Base-by-base conservation (phyloP, 2,329 filamentous ascomycete species). In the Penicillium italicum region DNA sequence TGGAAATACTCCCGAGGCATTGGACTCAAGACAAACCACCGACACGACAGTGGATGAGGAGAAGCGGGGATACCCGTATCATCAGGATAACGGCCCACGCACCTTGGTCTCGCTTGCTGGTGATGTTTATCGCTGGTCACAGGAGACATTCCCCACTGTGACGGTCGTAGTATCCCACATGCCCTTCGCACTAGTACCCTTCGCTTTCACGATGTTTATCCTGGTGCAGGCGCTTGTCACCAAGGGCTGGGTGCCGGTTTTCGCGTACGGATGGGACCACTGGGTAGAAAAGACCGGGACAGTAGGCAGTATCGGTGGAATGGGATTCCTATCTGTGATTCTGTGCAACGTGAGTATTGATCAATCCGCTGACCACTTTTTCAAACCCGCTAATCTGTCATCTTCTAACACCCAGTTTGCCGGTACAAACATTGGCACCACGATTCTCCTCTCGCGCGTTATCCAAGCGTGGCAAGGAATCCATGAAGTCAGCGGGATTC, bases 351-450 rank as follows among this genome's bases (percentile, higher is more conserved):
- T 89, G 69, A 78, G 86, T 79, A 46, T 48, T 40, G 8, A 28
- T 44, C 28, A 24, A n/a, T 34, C 31, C 8, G 1, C 36, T 3
- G 6, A 9, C 40, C 8, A 9, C 10, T 4, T 22, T 46, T 24
- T 8, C 3, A 4, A 4, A 28, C 5, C 28, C 1, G 3, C 51
- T 67, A 54, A 69, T 45, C 33, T 54, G 12, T 20, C 41, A 33
- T 10, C 22, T 38, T 42, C 8, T 8, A 5, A 31, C 33, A 26
- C 24, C 16, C 58, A 90, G 86, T 90, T 90, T 62, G 85, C 88
- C 0, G 88, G 88, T 18, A 90, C 88, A 1, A 90, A 90, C 61
- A 90, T 90, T 50, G 87, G 88, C 33, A 89, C 87, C 0, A 87
- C 87, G 0, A 90, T 91, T 65, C 81, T 90, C 0, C 77, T 90